A percentile compares a stretch with the other conserved stretches of the same genome.
phyloP scores from a whole-genome alignment of 1,284 basidiomycete genomes.

The Cryptococcus sp. region DNA sequence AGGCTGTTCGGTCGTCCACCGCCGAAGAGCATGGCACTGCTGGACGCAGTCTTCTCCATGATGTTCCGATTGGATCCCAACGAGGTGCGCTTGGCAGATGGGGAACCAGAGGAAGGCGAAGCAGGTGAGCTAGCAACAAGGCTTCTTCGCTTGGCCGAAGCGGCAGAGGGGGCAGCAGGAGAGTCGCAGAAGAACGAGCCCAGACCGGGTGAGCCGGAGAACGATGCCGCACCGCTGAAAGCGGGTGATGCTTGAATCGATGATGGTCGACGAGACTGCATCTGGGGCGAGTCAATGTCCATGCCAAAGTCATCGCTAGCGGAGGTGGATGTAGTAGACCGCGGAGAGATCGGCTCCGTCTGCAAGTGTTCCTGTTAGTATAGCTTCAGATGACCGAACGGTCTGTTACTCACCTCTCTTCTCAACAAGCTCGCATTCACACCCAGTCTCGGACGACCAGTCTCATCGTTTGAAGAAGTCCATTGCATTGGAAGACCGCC shows the following conservation, averaged over 20 bases:
- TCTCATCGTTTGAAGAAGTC: conserved; percentile 42
- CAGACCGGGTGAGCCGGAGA: conserved; percentile 41
- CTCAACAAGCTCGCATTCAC: conserved; percentile 33
- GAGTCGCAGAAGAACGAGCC: conserved; percentile 51
- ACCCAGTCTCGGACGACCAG: conserved; percentile 23
- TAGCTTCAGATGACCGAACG: too few species aligned
- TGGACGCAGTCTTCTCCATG: conserved; percentile 40
- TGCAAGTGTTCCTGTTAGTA: not conserved
- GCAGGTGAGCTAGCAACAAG: conserved; percentile 41
- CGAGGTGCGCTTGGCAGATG: conserved; percentile 44
- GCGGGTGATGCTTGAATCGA: conserved; percentile 22
- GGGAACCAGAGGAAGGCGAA: conserved; percentile 46
- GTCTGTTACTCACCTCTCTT: conserved; percentile 31
- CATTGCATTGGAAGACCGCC: conserved; percentile 41
- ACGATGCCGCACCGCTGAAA: conserved; percentile 23
- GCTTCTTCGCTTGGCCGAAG: conserved; percentile 37
- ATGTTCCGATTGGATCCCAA: conserved; percentile 22
- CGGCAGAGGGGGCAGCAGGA: conserved; percentile 31
- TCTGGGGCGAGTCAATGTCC: conserved; percentile 46
- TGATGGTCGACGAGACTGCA: conserved; percentile 19
- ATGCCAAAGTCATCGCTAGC: conserved; percentile 27
- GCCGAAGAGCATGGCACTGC: conserved; percentile 40
- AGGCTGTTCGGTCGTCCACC: conserved; percentile 23
- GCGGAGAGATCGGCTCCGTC: conserved; percentile 30
- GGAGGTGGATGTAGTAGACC: conserved; percentile 9